Percentiles rank a stretch among this genome's conserved stretches.
Conservation (phyloP, 2,329 filamentous ascomycete genomes). For the Xylaria hypoxylon region DNA sequence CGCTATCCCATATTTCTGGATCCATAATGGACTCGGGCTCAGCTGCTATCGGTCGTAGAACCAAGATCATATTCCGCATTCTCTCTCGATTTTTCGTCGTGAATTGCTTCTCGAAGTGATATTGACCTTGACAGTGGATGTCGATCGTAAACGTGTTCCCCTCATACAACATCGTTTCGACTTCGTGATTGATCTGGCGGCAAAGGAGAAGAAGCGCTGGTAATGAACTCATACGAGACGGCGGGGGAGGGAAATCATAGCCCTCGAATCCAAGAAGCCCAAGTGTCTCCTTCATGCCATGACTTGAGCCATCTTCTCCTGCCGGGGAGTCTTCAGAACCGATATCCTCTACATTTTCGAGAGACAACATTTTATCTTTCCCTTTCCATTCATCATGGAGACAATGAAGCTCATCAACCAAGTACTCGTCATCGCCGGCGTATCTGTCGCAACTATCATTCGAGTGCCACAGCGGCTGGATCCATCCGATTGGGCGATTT, state of each 20-base stretch:
- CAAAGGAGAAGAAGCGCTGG: constrained; percentile 29
- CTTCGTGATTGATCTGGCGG: constrained; percentile 30
- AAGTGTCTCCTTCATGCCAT: not conserved
- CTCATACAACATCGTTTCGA: constrained; percentile 27
- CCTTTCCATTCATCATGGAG: constrained; percentile 14
- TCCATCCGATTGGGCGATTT: constrained; percentile 22
- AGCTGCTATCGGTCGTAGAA: constrained; percentile 9
- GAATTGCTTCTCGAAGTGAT: constrained; percentile 19
- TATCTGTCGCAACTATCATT: constrained; percentile 15
- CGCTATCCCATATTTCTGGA: constrained; percentile 20
- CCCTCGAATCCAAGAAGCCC: not conserved
- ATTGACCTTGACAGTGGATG: constrained; percentile 7
- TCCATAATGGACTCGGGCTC: constrained; percentile 8
- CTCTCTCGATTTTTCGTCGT: constrained; percentile 15
- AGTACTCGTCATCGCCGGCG: constrained; percentile 3
- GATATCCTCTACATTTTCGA: constrained; percentile 12
- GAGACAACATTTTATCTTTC: not conserved
- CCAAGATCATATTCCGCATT: constrained; percentile 25
- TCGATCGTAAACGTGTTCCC: constrained; percentile 23
- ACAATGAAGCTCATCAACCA: not conserved
- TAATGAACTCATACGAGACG: constrained; percentile 13
- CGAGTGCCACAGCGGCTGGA: constrained; percentile 18
- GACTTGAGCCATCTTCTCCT: not conserved
- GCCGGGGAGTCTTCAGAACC: not conserved
- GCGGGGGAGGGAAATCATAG: not conserved